phyloP scores from a whole-genome alignment of 176 grass and related monocot genomes.

The Raddia guianensis region DNA sequence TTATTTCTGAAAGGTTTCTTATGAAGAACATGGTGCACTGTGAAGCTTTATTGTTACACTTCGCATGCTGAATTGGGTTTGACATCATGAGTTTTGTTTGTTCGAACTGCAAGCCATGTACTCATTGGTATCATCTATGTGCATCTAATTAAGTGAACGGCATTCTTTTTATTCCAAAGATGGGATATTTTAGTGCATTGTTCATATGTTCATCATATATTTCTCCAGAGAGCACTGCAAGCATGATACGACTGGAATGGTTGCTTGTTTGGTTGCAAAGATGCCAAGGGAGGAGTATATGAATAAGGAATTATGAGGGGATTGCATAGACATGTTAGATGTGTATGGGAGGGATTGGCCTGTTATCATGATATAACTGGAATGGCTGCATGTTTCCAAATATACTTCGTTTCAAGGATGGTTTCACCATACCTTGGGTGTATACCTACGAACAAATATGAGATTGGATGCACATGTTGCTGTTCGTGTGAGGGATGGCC shows the following conservation, averaged over 20 bases:
- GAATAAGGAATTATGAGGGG: not conserved
- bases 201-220: not conserved
- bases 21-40: slow-evolving; percentile 2
- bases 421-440: not conserved
- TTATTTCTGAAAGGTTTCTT: not conserved
- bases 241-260: slow-evolving; percentile 7
- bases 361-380: slow-evolving; percentile 1
- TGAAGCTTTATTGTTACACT: not conserved
- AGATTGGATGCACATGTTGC: not conserved
- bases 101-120: not conserved
- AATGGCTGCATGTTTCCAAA: not conserved
- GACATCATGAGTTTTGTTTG: not conserved
- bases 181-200: slow-evolving; percentile 15
- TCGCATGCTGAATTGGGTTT: slow-evolving; percentile 10
- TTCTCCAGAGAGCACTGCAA: slow-evolving; percentile 2
- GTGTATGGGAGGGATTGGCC: not conserved
- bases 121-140: not conserved
- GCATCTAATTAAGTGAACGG: not conserved
- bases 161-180: not conserved
- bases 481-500: slow-evolving; percentile 1
- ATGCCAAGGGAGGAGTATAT: slow-evolving; percentile 4
- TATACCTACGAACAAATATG: slow-evolving; percentile 2
- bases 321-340: slow-evolving; percentile 3
- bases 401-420: not conserved
- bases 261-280: not conserved